phyloP scores from a whole-genome alignment of 2,329 filamentous ascomycete genomes.

The Aureobasidium sp. region DNA sequence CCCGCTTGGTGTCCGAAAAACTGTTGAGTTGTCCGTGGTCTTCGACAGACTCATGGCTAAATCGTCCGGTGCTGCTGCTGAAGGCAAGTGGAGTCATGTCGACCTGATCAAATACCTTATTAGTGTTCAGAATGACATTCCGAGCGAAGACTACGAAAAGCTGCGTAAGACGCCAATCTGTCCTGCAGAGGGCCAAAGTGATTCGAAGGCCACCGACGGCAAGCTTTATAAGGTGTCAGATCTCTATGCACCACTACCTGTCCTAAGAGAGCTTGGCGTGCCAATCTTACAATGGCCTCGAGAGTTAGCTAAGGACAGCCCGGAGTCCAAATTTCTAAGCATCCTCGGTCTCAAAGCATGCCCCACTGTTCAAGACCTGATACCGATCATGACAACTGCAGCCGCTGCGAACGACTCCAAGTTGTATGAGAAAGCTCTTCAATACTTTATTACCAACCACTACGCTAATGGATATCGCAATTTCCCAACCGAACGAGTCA shows the following conservation, averaged over 20 bases:
- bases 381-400: conserved; percentile 66
- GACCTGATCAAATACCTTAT: conserved; percentile 92
- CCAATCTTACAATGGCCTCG: conserved; percentile 80
- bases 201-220: conserved; percentile 22
- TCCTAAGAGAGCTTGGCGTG: conserved; percentile 61
- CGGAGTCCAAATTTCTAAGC: conserved; percentile 68
- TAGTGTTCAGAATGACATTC: conserved; percentile 85
- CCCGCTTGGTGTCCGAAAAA: conserved; percentile 85
- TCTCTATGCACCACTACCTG: conserved; percentile 70
- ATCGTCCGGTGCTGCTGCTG: conserved; percentile 43
- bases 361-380: conserved; percentile 66
- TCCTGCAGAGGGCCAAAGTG: conserved; percentile 58
- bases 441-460: conserved; percentile 76
- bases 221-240: conserved; percentile 65
- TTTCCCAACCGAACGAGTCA: conserved; percentile 49
- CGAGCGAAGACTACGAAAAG: conserved; percentile 68
- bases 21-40: conserved; percentile 86
- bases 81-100: conserved; percentile 75
- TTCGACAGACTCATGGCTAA: conserved; percentile 74
- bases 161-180: conserved; percentile 74
- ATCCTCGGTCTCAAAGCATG: conserved; percentile 64
- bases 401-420: conserved; percentile 44
- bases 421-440: conserved; percentile 63
- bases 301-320: conserved; percentile 55
- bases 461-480: conserved; percentile 66